Evolutionary conservation across 2,329 filamentous ascomycete genomes (phyloP).

Genomic region (Aspergillus quadricinctus): DNA sequence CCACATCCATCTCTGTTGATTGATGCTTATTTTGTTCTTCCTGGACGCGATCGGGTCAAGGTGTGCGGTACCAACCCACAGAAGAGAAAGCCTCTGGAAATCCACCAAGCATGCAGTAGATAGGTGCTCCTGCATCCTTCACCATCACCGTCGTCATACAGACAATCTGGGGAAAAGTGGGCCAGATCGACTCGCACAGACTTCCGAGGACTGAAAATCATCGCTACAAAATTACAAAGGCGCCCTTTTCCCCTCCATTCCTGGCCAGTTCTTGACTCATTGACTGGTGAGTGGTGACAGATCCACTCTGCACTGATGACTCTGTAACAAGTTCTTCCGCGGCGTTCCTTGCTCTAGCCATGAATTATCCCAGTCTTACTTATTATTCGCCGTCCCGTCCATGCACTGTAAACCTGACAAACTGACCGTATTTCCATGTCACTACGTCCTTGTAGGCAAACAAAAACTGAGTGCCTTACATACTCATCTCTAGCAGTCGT

Average conservation of each 20-base stretch:
- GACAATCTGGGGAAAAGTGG: conserved; percentile 23
- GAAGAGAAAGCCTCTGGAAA: not conserved
- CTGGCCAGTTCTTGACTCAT: not conserved
- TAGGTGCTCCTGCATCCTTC: not conserved
- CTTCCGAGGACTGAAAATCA: conserved; percentile 5
- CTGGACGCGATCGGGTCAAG: not conserved
- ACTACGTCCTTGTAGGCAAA: too few species aligned
- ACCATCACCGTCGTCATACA: not conserved
- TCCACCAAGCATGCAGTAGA: not conserved
- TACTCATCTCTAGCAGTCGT: not conserved
- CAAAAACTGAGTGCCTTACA: not conserved
- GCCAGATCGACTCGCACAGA: conserved; percentile 19
- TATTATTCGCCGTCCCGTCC: not conserved
- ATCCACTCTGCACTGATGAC: not conserved
- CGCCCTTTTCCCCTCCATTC: too few species aligned
- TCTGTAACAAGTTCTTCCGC: not conserved
- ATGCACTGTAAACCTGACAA: not conserved
- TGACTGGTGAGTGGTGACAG: not conserved
- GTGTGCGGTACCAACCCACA: not conserved
- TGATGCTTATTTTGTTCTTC: not conserved
- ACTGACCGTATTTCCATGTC: not conserved
- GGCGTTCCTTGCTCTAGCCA: not conserved
- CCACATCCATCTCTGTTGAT: not conserved
- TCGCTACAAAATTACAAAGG: not conserved
- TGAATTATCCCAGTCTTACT: not conserved